These are phyloP conservation scores for Kwoniella sp. DNA, from an alignment of 768 basidiomycete species.

Conservation along the genomic window DNA sequence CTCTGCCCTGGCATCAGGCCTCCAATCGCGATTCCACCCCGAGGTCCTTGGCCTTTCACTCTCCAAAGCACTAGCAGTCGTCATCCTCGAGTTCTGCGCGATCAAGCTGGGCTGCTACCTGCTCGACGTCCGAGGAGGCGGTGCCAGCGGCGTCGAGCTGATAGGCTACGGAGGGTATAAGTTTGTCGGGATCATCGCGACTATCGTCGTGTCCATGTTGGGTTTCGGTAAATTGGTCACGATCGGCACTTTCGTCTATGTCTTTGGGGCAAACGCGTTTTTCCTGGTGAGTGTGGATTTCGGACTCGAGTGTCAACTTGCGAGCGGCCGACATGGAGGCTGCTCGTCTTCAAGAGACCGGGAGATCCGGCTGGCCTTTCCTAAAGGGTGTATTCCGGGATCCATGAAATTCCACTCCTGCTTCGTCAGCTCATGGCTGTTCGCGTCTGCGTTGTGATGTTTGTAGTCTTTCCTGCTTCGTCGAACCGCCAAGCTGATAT, in stretches of 20 bases:
- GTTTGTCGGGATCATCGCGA: slow-evolving; percentile 89
- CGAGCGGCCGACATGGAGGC: not conserved
- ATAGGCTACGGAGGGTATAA: slow-evolving; percentile 96
- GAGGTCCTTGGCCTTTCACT: slow-evolving; percentile 83
- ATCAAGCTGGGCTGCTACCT: slow-evolving; percentile 92
- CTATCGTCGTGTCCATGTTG: slow-evolving; percentile 72
- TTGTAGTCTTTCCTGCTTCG: too few species aligned
- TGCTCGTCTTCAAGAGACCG: too few species aligned
- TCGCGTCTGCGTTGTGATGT: too few species aligned
- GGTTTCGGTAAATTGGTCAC: slow-evolving; percentile 68
- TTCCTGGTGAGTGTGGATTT: slow-evolving; percentile 71
- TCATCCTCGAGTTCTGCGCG: slow-evolving; percentile 83
- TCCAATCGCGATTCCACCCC: slow-evolving; percentile 81
- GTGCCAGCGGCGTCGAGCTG: slow-evolving; percentile 66
- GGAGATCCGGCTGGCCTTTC: too few species aligned
- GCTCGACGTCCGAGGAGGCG: slow-evolving; percentile 77
- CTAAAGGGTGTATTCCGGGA: not conserved
- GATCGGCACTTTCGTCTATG: slow-evolving; percentile 75
- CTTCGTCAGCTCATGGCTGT: not conserved
- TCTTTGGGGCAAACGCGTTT: slow-evolving; percentile 85
- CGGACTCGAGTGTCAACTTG: too few species aligned
- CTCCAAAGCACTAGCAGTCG: slow-evolving; percentile 78
- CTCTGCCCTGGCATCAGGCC: slow-evolving; percentile 79
- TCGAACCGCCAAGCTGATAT: too few species aligned
- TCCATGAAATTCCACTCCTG: not conserved